phyloP scores from a whole-genome alignment of 441 rosid species.

The Euphorbia corollata region DNA sequence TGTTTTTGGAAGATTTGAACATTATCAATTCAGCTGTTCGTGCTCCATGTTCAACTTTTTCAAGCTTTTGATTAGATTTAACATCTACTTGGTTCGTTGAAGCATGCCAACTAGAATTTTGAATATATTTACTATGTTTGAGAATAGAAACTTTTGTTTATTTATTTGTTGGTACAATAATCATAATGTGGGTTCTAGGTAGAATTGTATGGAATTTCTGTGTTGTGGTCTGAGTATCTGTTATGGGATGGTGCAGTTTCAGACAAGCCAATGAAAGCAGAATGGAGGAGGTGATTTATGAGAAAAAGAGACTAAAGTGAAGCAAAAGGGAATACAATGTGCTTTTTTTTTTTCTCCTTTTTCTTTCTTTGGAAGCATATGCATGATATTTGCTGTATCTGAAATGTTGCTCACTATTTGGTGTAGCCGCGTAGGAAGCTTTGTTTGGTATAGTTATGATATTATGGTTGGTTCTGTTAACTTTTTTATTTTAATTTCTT shows the following conservation, averaged over 20 bases:
- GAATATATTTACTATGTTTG: neutral
- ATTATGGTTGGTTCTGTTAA: too few species aligned
- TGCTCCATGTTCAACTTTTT: neutral
- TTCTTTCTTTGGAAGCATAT: neutral
- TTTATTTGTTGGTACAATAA: too few species aligned
- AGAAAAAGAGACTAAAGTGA: conserved; percentile 12
- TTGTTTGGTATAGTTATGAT: conserved; percentile 2
- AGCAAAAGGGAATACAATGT: conserved; percentile 12
- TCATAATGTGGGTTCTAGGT: too few species aligned
- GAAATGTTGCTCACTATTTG: neutral
- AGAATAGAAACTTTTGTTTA: neutral
- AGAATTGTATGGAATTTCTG: neutral
- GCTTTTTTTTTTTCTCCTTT: neutral
- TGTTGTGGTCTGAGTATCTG: neutral
- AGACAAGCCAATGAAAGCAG: conserved; percentile 55
- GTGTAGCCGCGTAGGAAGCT: neutral
- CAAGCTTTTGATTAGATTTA: neutral
- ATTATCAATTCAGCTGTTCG: neutral
- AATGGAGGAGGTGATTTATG: conserved; percentile 62
- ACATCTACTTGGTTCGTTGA: neutral
- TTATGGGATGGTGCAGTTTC: conserved; percentile 18
- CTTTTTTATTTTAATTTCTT: neutral
- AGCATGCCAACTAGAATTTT: neutral
- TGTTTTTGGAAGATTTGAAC: neutral
- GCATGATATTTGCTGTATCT: neutral